phyloP scores from a whole-genome alignment of 305 asterid genomes.

The Fraxinus velutina region DNA sequence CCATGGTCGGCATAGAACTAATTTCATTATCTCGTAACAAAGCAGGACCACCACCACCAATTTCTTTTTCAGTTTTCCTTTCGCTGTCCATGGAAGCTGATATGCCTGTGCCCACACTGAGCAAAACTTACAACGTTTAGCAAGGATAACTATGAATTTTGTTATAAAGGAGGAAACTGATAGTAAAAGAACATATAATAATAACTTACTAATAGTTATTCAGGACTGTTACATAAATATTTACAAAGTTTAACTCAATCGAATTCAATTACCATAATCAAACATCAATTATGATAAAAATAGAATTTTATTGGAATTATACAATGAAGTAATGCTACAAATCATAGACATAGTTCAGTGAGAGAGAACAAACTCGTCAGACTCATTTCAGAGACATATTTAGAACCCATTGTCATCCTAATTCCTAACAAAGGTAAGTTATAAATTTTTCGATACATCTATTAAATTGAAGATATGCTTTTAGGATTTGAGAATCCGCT shows the following conservation, averaged over 20 bases:
- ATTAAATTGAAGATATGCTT: background rate
- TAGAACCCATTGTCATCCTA: background rate
- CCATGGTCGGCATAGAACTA: constrained; percentile 39
- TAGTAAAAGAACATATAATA: background rate
- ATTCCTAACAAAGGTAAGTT: background rate
- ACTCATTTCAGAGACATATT: background rate
- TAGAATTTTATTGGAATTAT: background rate
- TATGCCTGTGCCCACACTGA: constrained; percentile 46
- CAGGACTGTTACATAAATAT: background rate
- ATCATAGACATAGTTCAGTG: background rate
- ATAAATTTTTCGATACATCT: background rate
- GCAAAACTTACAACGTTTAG: background rate
- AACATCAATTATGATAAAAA: background rate
- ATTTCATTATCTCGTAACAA: constrained; percentile 39
- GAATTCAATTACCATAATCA: background rate
- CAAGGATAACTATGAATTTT: background rate
- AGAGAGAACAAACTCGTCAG: background rate
- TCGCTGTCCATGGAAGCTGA: constrained; percentile 43
- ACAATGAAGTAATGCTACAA: background rate
- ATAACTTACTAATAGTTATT: background rate
- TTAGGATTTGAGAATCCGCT: background rate
- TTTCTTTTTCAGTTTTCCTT: constrained; percentile 38
- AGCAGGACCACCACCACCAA: constrained; percentile 19
- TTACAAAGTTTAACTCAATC: background rate
- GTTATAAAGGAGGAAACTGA: background rate